Percentiles rank a stretch among this genome's conserved stretches.
Evolutionary conservation across 257 asterid genomes (phyloP).

Genomic region (Thymus quinquecostatus): DNA sequence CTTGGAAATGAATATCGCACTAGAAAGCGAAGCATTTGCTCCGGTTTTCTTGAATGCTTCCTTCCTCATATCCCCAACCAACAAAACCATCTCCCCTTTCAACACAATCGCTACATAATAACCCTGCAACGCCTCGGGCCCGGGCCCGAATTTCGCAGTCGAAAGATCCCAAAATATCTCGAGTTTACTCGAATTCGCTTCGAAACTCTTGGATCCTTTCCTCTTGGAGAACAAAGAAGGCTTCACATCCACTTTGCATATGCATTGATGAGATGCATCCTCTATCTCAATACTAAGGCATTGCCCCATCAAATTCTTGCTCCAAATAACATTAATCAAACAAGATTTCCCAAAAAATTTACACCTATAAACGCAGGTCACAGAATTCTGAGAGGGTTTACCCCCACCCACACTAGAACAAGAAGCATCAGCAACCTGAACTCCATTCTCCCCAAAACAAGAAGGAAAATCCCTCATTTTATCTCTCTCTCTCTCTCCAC

Average conservation of each 20-base stretch:
- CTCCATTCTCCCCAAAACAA: conserved; percentile 94
- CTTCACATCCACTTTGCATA: conserved; percentile 85
- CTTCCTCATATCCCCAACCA: conserved; percentile 76
- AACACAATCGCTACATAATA: conserved; percentile 73
- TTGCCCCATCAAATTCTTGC: conserved; percentile 92
- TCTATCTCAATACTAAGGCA: conserved; percentile 80
- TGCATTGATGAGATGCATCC: conserved; percentile 72
- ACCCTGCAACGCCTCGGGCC: conserved; percentile 86
- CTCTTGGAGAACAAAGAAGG: conserved; percentile 85
- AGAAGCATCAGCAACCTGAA: conserved; percentile 94
- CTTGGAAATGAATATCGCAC: conserved; percentile 62
- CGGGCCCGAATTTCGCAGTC: conserved; percentile 74
- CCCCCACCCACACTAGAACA: conserved; percentile 55
- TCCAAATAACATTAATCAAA: conserved; percentile 63
- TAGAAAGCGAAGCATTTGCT: conserved; percentile 45
- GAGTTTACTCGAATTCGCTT: conserved; percentile 57
- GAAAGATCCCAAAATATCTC: conserved; percentile 86
- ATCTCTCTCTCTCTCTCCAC: background rate
- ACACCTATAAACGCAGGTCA: conserved; percentile 67
- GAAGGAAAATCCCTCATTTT: conserved; percentile 97
- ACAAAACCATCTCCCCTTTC: conserved; percentile 65
- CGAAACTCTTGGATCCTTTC: conserved; percentile 73
- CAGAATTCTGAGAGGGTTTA: conserved; percentile 74
- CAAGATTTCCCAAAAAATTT: conserved; percentile 75
- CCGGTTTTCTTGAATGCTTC: conserved; percentile 85